Conservation (phyloP, 1,284 basidiomycete genomes). For the Apiotrichum siamense region DNA sequence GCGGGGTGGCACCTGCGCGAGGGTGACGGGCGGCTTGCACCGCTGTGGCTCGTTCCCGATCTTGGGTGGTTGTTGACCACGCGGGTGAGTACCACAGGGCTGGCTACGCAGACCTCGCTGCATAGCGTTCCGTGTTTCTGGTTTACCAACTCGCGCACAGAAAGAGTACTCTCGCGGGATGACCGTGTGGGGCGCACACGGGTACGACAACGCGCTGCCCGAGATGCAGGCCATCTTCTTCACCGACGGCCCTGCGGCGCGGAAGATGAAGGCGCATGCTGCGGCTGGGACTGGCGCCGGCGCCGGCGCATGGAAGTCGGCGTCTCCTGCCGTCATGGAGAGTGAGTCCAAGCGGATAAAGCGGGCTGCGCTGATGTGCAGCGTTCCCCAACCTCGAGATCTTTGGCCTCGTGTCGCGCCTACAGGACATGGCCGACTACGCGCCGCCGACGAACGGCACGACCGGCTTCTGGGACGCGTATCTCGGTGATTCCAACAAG, state of each 20-base stretch:
- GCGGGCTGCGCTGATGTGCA: background rate
- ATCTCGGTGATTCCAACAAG: no score
- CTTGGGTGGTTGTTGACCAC: conserved; percentile 67
- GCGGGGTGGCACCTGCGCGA: conserved; percentile 66
- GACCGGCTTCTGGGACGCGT: conserved; percentile 5
- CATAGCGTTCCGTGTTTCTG: background rate
- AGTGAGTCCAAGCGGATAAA: no score
- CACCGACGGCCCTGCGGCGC: conserved; percentile 45
- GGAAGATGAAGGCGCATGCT: background rate
- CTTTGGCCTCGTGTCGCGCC: conserved; percentile 70
- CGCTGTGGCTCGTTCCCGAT: conserved; percentile 75
- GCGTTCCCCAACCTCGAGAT: conserved; percentile 77
- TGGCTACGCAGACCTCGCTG: no score
- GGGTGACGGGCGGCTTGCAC: conserved; percentile 73
- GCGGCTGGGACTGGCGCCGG: conserved; percentile 44
- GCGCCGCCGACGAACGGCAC: conserved; percentile 53
- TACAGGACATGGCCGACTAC: conserved; percentile 59
- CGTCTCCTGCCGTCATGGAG: conserved; percentile 65
- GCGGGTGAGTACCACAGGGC: conserved; percentile 23
- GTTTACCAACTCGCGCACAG: conserved; percentile 44
- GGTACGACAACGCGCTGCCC: conserved; percentile 58
- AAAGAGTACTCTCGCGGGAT: conserved; percentile 7
- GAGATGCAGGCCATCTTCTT: conserved; percentile 87
- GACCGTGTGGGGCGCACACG: conserved; percentile 9
- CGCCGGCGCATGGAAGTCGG: conserved; percentile 40